A percentile compares a stretch with the other conserved stretches of the same genome.
These are phyloP conservation scores for Diaporthe eres DNA, from an alignment of 2,329 filamentous ascomycete genomes.

Conservation along the genomic window DNA sequence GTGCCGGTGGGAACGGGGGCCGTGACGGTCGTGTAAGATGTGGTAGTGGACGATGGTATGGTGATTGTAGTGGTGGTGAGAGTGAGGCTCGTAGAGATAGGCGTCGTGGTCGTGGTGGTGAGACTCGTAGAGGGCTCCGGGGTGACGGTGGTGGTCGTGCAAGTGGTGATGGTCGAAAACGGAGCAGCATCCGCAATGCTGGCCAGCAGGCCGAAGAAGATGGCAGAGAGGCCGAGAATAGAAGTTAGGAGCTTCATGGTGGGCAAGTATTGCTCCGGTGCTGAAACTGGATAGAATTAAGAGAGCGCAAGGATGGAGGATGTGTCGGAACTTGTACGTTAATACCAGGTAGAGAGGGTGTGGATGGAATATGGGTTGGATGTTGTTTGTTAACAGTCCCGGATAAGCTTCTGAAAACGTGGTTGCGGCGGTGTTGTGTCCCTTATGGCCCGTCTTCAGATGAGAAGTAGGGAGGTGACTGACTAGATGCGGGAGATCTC, in stretches of 20 bases:
- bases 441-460: no score
- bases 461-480: not conserved
- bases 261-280: no score
- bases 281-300: not conserved
- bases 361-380: not conserved
- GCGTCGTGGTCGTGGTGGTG: not conserved
- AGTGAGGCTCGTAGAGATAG: not conserved
- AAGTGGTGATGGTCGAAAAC: not conserved
- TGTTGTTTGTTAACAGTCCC: not conserved
- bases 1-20: slow-evolving; percentile 12
- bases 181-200: not conserved
- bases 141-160: slow-evolving; percentile 8
- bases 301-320: not conserved
- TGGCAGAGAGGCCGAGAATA: not conserved
- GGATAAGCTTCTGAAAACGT: not conserved
- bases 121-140: not conserved
- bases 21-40: slow-evolving; percentile 12
- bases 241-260: not conserved
- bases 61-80: slow-evolving; percentile 12
- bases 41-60: not conserved
- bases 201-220: not conserved
- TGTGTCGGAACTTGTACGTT: not conserved
- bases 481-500: no score
- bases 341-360: not conserved
- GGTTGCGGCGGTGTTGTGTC: no score